Evolutionary conservation across 1,139 yeast species (phyloP), one percentile per base, ranked within the genome.

Genomic region (Nadsonia starkeyi-henricii): DNA sequence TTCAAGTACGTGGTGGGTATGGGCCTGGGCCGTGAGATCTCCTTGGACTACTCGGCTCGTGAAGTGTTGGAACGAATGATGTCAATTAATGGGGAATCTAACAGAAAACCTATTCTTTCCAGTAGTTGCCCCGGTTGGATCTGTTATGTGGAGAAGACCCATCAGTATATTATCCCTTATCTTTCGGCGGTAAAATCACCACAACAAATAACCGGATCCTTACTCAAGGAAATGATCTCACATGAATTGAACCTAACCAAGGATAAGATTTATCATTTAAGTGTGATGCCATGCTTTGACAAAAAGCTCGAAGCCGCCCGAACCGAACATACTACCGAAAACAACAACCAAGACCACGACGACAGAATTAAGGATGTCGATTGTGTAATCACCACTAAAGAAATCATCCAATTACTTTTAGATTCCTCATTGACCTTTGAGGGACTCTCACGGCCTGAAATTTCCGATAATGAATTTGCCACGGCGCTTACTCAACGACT

Each of bases 71-170:
- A 33, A 4, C 9, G 39, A 33, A 13, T 33, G 17, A 23, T 5
- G 28, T 5, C 9, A 37, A 19, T 12, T 5, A 15, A 36, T 3
- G 15, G 39, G 7, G 36, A 26, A 19, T 12, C 45, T 15, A 28
- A 37, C 13, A 47, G 49, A 45, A 52, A 71, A 15, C 88, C 86
- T 36, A 51, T 75, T 18, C 59, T 81, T 57, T 70, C 85, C 55
- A 72, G 86, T 3, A 73, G 84, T 1, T 91, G 97, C 63, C 99
- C 99, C 0, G 99, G 99, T 0, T 91, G 96, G 89, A 94, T 93
- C 0, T 72, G 93, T 39, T 91, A 91, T 59, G 95, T 91, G 0
- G 98, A 91, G 60, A 91, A 91, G 69, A 89, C 96, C 0, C 96
- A 91, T 63, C 94, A 95, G 0, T 80, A 84, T 53, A 70, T 91